phyloP scores from a whole-genome alignment of 345 rosid genomes.

The Schrenkiella parvula region DNA sequence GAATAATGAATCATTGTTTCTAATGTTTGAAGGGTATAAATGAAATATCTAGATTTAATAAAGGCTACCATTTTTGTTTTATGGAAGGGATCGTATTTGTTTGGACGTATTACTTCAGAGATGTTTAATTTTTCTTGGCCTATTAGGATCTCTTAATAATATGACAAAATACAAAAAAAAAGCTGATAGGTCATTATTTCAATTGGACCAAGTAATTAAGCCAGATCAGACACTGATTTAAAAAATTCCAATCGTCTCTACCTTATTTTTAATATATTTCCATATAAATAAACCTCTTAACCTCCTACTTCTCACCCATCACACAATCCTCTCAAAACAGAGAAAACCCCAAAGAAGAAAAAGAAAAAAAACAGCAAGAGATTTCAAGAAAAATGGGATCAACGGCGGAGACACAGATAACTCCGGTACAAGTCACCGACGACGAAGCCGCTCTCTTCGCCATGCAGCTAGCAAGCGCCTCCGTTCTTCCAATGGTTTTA shows the following conservation, averaged over 20 bases:
- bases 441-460: constrained; percentile 73
- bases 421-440: constrained; percentile 62
- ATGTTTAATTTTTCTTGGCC: background rate
- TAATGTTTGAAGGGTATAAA: background rate
- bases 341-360: background rate
- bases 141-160: background rate
- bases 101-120: background rate
- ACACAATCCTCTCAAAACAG: constrained; percentile 7
- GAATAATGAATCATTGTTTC: background rate
- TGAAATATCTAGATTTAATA: background rate
- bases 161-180: background rate
- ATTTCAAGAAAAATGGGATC: constrained; percentile 50
- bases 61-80: background rate
- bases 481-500: constrained; percentile 83
- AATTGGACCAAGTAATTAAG: background rate
- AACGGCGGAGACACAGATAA: constrained; percentile 60
- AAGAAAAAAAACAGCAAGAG: background rate
- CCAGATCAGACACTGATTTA: constrained; percentile 1
- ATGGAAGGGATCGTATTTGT: background rate
- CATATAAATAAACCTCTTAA: constrained; percentile 27
- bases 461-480: constrained; percentile 66
- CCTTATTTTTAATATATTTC: background rate
- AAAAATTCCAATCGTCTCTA: constrained; percentile 8
- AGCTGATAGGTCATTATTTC: background rate
- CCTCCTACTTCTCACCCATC: constrained; percentile 21